These are phyloP conservation scores for Alternaria novae-zelandiae DNA, from an alignment of 2,329 filamentous ascomycete genomes.

Conservation along the genomic window DNA sequence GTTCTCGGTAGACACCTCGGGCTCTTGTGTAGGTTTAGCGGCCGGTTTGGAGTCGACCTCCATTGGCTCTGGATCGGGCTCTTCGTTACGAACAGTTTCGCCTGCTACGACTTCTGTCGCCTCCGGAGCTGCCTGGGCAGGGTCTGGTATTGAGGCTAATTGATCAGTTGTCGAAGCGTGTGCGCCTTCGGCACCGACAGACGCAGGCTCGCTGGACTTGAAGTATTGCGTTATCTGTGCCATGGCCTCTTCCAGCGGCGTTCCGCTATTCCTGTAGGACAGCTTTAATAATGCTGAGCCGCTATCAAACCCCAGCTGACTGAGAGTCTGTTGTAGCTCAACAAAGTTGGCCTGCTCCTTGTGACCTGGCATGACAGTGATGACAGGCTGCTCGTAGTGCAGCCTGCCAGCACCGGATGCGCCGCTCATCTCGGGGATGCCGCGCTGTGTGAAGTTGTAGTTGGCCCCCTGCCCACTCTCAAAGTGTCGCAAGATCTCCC, in stretches of 20 bases:
- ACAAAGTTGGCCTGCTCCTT: slow-evolving; percentile 76
- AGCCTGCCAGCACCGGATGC: slow-evolving; percentile 72
- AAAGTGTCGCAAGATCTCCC: slow-evolving; percentile 88
- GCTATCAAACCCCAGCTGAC: slow-evolving; percentile 84
- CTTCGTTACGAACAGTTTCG: slow-evolving; percentile 29
- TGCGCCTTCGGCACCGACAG: slow-evolving; percentile 35
- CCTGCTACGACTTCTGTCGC: slow-evolving; percentile 31
- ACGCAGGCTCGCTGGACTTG: slow-evolving; percentile 50
- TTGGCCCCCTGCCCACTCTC: slow-evolving; percentile 64
- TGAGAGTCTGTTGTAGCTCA: slow-evolving; percentile 87
- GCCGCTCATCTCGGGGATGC: slow-evolving; percentile 67
- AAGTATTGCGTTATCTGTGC: slow-evolving; percentile 79
- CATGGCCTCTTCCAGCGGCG: slow-evolving; percentile 86
- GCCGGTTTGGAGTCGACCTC: slow-evolving; percentile 34
- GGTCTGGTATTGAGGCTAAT: slow-evolving; percentile 31
- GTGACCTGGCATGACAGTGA: slow-evolving; percentile 75
- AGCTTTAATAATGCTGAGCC: slow-evolving; percentile 82
- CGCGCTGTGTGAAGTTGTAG: slow-evolving; percentile 83
- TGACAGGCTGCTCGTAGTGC: slow-evolving; percentile 84
- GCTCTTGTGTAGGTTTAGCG: slow-evolving; percentile 14
- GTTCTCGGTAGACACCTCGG: slow-evolving; percentile 22
- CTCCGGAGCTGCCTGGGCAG: slow-evolving; percentile 32
- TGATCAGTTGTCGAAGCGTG: slow-evolving; percentile 37
- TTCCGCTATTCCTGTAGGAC: slow-evolving; percentile 75
- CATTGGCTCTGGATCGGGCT: slow-evolving; percentile 39